Percentiles rank a stretch among this genome's conserved stretches.
These are phyloP conservation scores for Beauveria sp. DNA, from an alignment of 2,329 filamentous ascomycete genomes.

Conservation along the genomic window DNA sequence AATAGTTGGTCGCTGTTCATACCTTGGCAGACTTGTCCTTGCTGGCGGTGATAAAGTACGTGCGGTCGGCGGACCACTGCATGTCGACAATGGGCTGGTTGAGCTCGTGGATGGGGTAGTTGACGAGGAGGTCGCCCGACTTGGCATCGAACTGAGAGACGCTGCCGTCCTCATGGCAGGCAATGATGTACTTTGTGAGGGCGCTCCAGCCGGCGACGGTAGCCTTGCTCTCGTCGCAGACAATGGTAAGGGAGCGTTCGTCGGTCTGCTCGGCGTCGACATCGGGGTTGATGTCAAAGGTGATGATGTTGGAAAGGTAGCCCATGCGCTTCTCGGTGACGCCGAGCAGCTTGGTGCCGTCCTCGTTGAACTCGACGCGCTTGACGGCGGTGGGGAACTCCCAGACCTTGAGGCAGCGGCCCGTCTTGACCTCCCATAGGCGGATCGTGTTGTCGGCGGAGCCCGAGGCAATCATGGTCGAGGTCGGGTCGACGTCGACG, in stretches of 20 bases:
- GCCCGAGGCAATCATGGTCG: conserved; percentile 84
- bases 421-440: conserved; percentile 91
- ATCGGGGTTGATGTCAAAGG: conserved; percentile 82
- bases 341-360: conserved; percentile 81
- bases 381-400: conserved; percentile 96
- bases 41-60: conserved; percentile 95
- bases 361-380: conserved; percentile 93
- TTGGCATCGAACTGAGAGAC: conserved; percentile 89
- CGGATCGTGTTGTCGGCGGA: conserved; percentile 98
- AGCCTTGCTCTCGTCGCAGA: conserved; percentile 92
- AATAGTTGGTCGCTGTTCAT: conserved; percentile 17
- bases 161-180: conserved; percentile 92
- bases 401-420: conserved; percentile 92
- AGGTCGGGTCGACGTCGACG: conserved; percentile 90
- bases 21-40: conserved; percentile 92
- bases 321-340: conserved; percentile 99
- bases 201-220: conserved; percentile 97
- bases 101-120: conserved; percentile 78
- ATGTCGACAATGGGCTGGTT: conserved; percentile 81
- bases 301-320: conserved; percentile 86
- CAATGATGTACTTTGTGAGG: conserved; percentile 90
- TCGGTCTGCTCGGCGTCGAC: conserved; percentile 75
- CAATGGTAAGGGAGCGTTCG: conserved; percentile 78
- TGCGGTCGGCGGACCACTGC: conserved; percentile 88
- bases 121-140: conserved; percentile 75